These are phyloP conservation scores for Phenoliferia sp. DNA, from an alignment of 1,284 basidiomycete species.

Conservation along the genomic window DNA sequence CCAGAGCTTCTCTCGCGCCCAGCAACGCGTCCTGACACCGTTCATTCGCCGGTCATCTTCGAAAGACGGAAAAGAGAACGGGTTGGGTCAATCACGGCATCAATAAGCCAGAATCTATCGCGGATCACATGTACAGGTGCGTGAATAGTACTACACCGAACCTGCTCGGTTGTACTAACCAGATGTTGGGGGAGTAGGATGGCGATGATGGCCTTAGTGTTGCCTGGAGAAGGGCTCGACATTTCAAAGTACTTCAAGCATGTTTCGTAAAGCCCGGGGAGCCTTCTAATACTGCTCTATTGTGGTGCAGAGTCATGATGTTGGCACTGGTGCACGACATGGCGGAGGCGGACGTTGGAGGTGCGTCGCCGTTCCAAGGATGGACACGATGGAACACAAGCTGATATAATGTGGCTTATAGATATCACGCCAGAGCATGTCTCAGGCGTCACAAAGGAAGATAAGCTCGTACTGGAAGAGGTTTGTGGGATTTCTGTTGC, in stretches of 20 bases:
- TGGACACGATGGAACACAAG: not conserved
- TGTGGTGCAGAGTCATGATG: constrained; percentile 66
- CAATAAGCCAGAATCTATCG: constrained; percentile 60
- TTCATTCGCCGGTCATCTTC: not conserved
- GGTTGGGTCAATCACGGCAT: constrained; percentile 85
- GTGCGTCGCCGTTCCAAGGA: not conserved
- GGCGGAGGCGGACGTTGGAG: constrained; percentile 90
- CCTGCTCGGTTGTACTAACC: no score
- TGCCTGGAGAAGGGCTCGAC: constrained; percentile 63
- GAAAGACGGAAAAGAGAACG: constrained; percentile 83
- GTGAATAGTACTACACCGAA: not conserved
- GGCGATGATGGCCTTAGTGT: constrained; percentile 78
- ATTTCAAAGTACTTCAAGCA: constrained; percentile 52
- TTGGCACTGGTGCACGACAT: constrained; percentile 90
- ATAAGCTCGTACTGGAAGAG: constrained; percentile 71
- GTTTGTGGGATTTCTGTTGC: constrained; percentile 43
- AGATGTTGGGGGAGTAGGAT: constrained; percentile 47
- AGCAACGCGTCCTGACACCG: not conserved
- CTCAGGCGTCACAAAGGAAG: constrained; percentile 64
- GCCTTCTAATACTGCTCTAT: not conserved
- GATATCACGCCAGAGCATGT: constrained; percentile 84
- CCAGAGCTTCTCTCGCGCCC: no score
- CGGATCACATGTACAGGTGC: constrained; percentile 89
- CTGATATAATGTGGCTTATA: not conserved
- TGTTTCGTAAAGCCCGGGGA: not conserved